These are phyloP conservation scores for Geotrichum cucujoidarum DNA, from an alignment of 1,139 yeast species.

Conservation along the genomic window DNA sequence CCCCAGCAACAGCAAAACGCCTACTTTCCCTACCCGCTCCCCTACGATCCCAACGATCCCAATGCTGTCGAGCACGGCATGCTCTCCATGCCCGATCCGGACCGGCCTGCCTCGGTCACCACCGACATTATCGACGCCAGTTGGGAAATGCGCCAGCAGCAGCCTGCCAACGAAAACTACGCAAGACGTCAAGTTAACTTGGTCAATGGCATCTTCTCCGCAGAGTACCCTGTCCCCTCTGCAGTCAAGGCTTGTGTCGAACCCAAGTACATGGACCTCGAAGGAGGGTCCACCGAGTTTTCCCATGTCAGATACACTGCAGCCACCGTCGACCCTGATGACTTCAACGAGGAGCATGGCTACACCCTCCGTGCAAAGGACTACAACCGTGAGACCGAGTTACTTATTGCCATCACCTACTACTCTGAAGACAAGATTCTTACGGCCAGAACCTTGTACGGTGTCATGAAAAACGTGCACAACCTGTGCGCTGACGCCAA, in stretches of 20 bases:
- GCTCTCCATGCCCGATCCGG: constrained; percentile 18
- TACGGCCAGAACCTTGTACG: constrained; percentile 86
- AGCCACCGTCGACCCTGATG: constrained; percentile 76
- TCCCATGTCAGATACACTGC: constrained; percentile 73
- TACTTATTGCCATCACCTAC: constrained; percentile 85
- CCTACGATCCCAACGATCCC: constrained; percentile 13
- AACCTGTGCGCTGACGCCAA: constrained; percentile 70
- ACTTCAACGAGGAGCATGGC: constrained; percentile 59
- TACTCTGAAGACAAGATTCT: constrained; percentile 78
- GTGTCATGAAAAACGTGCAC: constrained; percentile 85
- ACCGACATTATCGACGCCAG: constrained; percentile 23
- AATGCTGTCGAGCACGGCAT: constrained; percentile 21
- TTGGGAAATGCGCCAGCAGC: constrained; percentile 33
- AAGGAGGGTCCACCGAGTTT: constrained; percentile 63
- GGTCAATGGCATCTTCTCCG: constrained; percentile 65
- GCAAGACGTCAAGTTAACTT: constrained; percentile 62
- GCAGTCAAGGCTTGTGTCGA: constrained; percentile 57
- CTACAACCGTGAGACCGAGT: constrained; percentile 76
- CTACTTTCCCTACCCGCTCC: constrained; percentile 14
- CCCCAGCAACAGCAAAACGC: constrained; percentile 5
- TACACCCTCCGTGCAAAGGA: constrained; percentile 73
- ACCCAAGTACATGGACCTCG: constrained; percentile 51
- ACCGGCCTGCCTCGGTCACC: constrained; percentile 6
- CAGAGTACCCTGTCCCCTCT: constrained; percentile 72
- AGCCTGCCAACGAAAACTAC: constrained; percentile 48